Evolutionary conservation across 2,329 filamentous ascomycete genomes (phyloP), one percentile per base, ranked within the genome.

Genomic region (Rutstroemia sp.): DNA sequence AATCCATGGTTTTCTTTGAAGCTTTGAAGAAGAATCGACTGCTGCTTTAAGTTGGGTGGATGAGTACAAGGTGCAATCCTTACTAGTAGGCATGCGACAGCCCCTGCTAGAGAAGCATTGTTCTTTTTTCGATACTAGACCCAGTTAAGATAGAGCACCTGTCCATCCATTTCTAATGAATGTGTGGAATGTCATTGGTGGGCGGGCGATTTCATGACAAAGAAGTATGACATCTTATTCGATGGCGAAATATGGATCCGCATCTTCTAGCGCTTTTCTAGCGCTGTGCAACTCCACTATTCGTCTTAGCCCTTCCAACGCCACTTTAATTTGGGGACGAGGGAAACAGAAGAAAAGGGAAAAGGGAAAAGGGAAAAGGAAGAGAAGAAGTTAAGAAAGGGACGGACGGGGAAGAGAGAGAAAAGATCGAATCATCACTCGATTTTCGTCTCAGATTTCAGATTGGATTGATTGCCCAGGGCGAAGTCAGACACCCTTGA

Each of bases 221-320:
- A 48, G 44, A 19, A 53, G 37, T 9, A 27, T 19, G 27, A 27
- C 5, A 27, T 48, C 17, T 46, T 14, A 47, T 53, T 53, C 27
- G 51, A 53, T 37, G 51, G 16, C 27, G 19, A 19, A 21, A 21
- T 21, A 21, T 9, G 27, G 51, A 27, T 30, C 23, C 2, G 7
- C 10, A 12, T 25, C 42, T 53, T 53, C 51, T 53, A 53, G 51
- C 19, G 42, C 21, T 27, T 53, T 53, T 53, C 51, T 48, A 53
- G 51, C 30, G 51, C 25, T 1, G 16, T 27, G 42, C 14, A 23
- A 17, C 27, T 8, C 4, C 25, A 34, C 23, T 44, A 27, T 51
- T 34, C 14, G 21, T n/a, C 16, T 25, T 44, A 16, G 51, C 14
- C 1, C 14, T 25, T 38, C 19, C 2, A 27, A 23, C 37, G 51